Conservation (phyloP, 495 filamentous ascomycete genomes). For the Aspergillus nanangensis region DNA sequence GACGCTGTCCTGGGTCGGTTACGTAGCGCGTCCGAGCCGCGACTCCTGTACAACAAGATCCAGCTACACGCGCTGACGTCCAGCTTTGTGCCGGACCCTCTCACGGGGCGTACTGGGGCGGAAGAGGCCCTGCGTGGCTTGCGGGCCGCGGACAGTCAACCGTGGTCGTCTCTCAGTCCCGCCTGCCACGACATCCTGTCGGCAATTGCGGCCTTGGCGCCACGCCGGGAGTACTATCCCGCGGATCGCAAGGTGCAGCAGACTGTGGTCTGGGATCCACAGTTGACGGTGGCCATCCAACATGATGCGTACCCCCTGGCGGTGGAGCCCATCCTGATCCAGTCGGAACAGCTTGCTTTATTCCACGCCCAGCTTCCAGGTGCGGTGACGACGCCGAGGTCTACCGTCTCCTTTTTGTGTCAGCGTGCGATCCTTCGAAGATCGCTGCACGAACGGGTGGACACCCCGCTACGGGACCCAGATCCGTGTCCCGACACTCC, state of each 20-base stretch:
- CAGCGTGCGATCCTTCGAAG: conserved; percentile 31
- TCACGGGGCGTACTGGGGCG: conserved; percentile 56
- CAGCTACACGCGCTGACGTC: conserved; percentile 59
- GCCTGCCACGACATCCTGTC: conserved; percentile 33
- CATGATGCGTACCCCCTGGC: conserved; percentile 42
- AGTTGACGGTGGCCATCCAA: conserved; percentile 47
- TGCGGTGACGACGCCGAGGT: not conserved
- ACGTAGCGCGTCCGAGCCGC: conserved; percentile 41
- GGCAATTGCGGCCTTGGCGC: conserved; percentile 45
- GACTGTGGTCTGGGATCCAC: conserved; percentile 36
- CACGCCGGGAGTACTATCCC: conserved; percentile 57
- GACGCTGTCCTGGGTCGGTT: conserved; percentile 46
- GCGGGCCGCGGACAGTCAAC: conserved; percentile 39
- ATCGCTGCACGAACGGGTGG: conserved; percentile 33
- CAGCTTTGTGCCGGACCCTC: conserved; percentile 48
- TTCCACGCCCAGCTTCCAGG: conserved; percentile 16
- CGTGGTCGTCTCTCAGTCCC: conserved; percentile 40
- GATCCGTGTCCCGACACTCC: conserved; percentile 1
- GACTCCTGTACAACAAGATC: conserved; percentile 44
- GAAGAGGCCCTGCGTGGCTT: conserved; percentile 52
- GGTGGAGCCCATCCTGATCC: conserved; percentile 36
- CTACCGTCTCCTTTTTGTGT: conserved; percentile 25
- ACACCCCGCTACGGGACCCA: not conserved
- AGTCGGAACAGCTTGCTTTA: conserved; percentile 26
- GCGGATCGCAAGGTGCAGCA: conserved; percentile 42